phyloP scores from a whole-genome alignment of 108 stramenopile species.

The Fragilaria crotonensis region DNA sequence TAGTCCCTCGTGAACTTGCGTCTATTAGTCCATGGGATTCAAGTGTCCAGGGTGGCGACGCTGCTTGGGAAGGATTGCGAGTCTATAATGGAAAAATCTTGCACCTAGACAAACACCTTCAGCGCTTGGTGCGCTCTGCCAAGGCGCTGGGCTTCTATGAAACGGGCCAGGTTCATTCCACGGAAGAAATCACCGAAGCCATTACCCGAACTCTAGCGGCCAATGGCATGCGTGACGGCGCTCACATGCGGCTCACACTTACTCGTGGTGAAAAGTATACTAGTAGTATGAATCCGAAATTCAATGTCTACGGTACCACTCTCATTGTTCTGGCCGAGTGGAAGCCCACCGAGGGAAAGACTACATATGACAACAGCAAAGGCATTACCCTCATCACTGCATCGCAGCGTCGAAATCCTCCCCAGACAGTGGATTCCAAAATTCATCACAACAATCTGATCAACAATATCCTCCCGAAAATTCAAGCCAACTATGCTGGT shows the following conservation, averaged over 20 bases:
- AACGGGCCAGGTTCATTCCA: slow-evolving; percentile 63
- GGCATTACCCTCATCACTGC: slow-evolving; percentile 83
- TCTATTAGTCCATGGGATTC: slow-evolving; percentile 85
- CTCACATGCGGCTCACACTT: slow-evolving; percentile 86
- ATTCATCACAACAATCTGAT: slow-evolving; percentile 88
- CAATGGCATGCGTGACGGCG: slow-evolving; percentile 89
- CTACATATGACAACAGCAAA: slow-evolving; percentile 82
- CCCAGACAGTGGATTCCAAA: slow-evolving; percentile 78
- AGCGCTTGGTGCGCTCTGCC: slow-evolving; percentile 78
- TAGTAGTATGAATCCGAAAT: slow-evolving; percentile 84
- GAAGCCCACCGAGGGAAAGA: slow-evolving; percentile 84
- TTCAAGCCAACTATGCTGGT: slow-evolving; percentile 87
- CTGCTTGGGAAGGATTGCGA: slow-evolving; percentile 85
- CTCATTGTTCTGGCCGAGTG: slow-evolving; percentile 87
- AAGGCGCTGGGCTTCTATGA: slow-evolving; percentile 76
- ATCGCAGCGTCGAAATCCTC: slow-evolving; percentile 66
- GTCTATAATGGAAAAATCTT: slow-evolving; percentile 82
- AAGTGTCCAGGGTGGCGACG: slow-evolving; percentile 91
- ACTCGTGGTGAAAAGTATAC: slow-evolving; percentile 88
- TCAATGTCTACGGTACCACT: slow-evolving; percentile 91
- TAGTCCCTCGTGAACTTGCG: slow-evolving; percentile 63
- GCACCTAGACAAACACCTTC: slow-evolving; percentile 78
- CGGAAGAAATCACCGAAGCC: slow-evolving; percentile 72
- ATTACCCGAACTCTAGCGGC: slow-evolving; percentile 88
- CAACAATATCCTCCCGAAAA: slow-evolving; percentile 91